Evolutionary conservation across 257 asterid species (phyloP), one percentile per base, ranked within the genome.

Genomic region (Datura wrightii): DNA sequence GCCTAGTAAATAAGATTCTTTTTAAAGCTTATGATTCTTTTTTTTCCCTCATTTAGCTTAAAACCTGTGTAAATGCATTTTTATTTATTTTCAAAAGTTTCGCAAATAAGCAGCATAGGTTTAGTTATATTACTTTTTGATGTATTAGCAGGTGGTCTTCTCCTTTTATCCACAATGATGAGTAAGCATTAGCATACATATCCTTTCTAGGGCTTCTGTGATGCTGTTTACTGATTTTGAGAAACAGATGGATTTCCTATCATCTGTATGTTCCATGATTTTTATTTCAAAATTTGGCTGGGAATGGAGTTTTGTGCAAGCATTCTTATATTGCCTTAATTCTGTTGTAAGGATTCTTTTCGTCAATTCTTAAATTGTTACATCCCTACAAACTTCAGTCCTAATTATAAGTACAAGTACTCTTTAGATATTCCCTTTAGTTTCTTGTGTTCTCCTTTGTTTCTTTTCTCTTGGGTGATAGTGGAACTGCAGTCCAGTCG

Each of bases 181-280:
- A 19, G 80, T 74, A 11, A 19, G 18, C 11, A 46, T 48, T 10
- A 19, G 80, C 59, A 48, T 48, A 6, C 59, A 74, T 48, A 74
- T 74, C 80, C 80, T 74, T 74, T 74, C 80, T 24, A 52, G 41
- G 56, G 58, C 58, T 44, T 72, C 34, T n/a, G 54, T 70, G 54
- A 70, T 70, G 36, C 54, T 70, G 79, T 42, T 46, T 70, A 41
- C 79, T 70, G 54, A 41, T 42, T 41, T 41, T 70, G 18, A 41
- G 79, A 44, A 71, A 71, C 79, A 71, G 0, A 71, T 10, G 56
- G 4, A 69, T n/a, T 44, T 44, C 39, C 55, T 44, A 70, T 70
- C 55, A 42, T 71, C 13, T 72, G 59, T 74, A 24, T 24, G 19
- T 48, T 74, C 41, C 42, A 46, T 2, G 16, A 46, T 46, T 74